Percentiles rank a stretch among this genome's conserved stretches.
These are phyloP conservation scores for Ganoderma multipileum DNA, from an alignment of 1,284 basidiomycete genomes.

Conservation along the genomic window DNA sequence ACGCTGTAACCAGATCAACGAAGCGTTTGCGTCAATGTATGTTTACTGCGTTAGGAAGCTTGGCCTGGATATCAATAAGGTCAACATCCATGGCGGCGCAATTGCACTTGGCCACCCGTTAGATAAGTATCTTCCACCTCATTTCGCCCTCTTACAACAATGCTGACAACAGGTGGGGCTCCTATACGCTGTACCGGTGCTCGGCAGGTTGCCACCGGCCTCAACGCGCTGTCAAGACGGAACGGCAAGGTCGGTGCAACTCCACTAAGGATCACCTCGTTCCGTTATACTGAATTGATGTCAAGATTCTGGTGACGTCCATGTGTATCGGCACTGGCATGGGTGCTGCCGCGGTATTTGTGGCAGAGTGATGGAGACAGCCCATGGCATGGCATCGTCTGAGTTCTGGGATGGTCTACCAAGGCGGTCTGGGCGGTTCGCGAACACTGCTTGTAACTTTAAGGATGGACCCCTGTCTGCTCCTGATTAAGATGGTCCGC, in stretches of 20 bases:
- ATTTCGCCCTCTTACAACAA: neutral
- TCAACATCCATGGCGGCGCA: conserved; percentile 92
- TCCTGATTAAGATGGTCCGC: neutral
- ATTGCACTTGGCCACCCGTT: conserved; percentile 90
- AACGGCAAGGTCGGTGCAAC: conserved; percentile 69
- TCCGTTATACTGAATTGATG: conserved; percentile 13
- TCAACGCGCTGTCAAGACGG: conserved; percentile 82
- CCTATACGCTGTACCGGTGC: conserved; percentile 83
- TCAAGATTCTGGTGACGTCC: conserved; percentile 77
- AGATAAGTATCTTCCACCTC: conserved; percentile 60
- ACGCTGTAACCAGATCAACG: conserved; percentile 73
- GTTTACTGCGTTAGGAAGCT: conserved; percentile 84
- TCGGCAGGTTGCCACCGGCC: conserved; percentile 87
- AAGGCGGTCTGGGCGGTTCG: neutral
- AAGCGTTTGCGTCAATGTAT: conserved; percentile 91
- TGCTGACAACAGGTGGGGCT: conserved; percentile 14
- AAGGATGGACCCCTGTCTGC: neutral
- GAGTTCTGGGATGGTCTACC: neutral
- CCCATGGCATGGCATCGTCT: neutral
- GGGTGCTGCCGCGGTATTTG: conserved; percentile 67
- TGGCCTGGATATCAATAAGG: conserved; percentile 72
- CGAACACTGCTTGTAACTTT: neutral
- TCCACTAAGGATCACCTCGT: neutral
- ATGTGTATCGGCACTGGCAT: conserved; percentile 92
- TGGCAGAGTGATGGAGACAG: conserved; percentile 35